Evolutionary conservation across 2,329 filamentous ascomycete genomes (phyloP).

Genomic region (Aspergillus pseudoglaucus): DNA sequence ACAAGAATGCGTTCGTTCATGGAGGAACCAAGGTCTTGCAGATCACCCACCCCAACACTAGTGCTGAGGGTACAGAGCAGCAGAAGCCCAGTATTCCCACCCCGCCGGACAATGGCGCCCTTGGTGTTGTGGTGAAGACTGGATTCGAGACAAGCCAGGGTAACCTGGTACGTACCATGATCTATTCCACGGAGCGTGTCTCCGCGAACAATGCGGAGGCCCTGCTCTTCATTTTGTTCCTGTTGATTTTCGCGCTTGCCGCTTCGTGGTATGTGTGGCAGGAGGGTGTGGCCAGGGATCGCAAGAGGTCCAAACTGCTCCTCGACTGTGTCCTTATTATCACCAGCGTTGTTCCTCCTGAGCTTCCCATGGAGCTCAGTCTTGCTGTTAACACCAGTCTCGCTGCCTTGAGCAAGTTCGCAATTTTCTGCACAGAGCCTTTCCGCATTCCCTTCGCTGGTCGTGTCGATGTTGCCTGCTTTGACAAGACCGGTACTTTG

Average conservation of each 20-base stretch:
- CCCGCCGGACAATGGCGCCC: constrained; percentile 88
- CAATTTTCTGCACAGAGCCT: constrained; percentile 97
- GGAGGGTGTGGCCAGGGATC: constrained; percentile 87
- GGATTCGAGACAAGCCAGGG: constrained; percentile 98
- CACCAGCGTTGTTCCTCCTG: constrained; percentile 95
- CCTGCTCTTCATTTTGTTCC: constrained; percentile 93
- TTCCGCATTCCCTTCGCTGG: constrained; percentile 97
- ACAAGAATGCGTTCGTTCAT: constrained; percentile 95
- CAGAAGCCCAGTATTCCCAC: constrained; percentile 66
- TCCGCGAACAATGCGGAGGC: constrained; percentile 98
- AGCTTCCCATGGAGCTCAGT: constrained; percentile 96
- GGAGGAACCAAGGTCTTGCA: constrained; percentile 97
- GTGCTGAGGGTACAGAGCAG: constrained; percentile 54
- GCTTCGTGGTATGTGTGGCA: constrained; percentile 99
- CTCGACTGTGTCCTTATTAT: constrained; percentile 96
- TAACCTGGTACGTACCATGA: constrained; percentile 97
- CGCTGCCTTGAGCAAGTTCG: constrained; percentile 86
- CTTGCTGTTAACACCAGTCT: constrained; percentile 96
- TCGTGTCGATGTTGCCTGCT: constrained; percentile 92
- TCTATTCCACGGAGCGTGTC: constrained; percentile 96
- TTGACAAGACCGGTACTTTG: constrained; percentile 95
- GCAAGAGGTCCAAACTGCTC: constrained; percentile 94
- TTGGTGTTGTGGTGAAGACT: constrained; percentile 93
- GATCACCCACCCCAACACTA: constrained; percentile 76
- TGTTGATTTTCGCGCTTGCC: constrained; percentile 90